Base-by-base conservation (phyloP, 176 grass and related monocot genomes). In the Aegilops tauschii region DNA sequence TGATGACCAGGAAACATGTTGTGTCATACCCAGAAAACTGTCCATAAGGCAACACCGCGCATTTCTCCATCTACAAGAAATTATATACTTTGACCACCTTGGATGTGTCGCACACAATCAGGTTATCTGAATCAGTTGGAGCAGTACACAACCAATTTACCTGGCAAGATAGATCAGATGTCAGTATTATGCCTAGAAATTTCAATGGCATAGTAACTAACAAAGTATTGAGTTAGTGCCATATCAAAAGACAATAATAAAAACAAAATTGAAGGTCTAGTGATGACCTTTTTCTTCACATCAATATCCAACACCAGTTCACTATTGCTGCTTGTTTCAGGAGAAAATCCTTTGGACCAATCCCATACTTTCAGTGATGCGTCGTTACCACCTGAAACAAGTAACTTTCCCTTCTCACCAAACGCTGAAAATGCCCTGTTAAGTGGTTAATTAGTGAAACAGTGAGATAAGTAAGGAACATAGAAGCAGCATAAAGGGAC, bases 361-460 rank as follows among this genome's bases (percentile, higher is more conserved):
- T 95, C 85, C 96, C 96, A 98, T 40, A 98, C 77, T 89, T 98
- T 98, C 39, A 98, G 82, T 31, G 76, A 74, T 78, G 96, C 85
- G 86, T 98, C 96, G 84, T 98, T 98, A 77, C 93, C 96, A 65
- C 96, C 96, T 0, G 96, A 98, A 94, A 96, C 77, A 11, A 98
- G 88, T 87, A 94, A 93, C 66, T 94, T 96, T 5, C 96, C 96
- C 79, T 90, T 90, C 85, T 98, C 96, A 32, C 92, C 90, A 83
- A 98, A 98, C 65, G 80, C 78, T 59, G 96, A 95, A 92, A 98
- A 96, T 66, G 93, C 82, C 37, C 96, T 98, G 89, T 87, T 77
- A 89, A 92, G 29, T 11, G 78, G 80, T 14, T 76, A 27, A 85
- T 88, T 84, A 76, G 86, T 86, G 73, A 81, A 89, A 27, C 49